Base-by-base conservation (phyloP, 2,329 filamentous ascomycete genomes). In the Elsinoe arachidis region DNA sequence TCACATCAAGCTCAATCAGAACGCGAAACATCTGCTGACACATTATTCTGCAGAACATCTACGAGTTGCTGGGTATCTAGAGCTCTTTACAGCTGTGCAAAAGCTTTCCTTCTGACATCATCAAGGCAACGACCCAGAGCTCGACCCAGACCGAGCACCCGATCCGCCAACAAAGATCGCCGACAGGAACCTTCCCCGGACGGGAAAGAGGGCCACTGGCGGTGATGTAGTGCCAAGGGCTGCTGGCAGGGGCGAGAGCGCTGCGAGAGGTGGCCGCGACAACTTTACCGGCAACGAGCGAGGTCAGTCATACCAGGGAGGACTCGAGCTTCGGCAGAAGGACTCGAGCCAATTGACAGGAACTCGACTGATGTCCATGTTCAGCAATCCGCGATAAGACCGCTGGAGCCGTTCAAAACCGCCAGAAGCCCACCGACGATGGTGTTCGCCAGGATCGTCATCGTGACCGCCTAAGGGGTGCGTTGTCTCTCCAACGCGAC, bases 1-100 rank as follows among this genome's bases (percentile, higher is more conserved):
- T 21, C 11, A 39, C 33, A 37, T 34, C 14, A 53, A 33, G 26
- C 34, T 53, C 49, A 53, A 53, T 53, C 14, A n/a, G 15, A 5
- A 23, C 21, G 49, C 35, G 33, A 26, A 26, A 37, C 33, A 39
- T 39, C 14, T 30, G 49, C 49, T 53, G 49, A 53, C 49, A 23
- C 26, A 15, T 4, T 26, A 23, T 10, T 33, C 5, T 63, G 66
- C 69, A 97, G 93, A 99, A 99, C 83, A 86, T 88, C 72, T 97
- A 88, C 83, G 92, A 93, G 83, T 86, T 95, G 80, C 90, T 99
- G 83, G 92, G 93, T 97, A 95, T 55, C 57, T 46, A 57, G 15
- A 51, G 38, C 37, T 51, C 26, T 51, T 34, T 35, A 2, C 26
- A 35, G 46, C 49, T 26, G 33, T 55, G 21, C 23, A 12, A 65